Base-by-base conservation (phyloP, 1,139 yeast species). In the Insectozyma bohioensis region DNA sequence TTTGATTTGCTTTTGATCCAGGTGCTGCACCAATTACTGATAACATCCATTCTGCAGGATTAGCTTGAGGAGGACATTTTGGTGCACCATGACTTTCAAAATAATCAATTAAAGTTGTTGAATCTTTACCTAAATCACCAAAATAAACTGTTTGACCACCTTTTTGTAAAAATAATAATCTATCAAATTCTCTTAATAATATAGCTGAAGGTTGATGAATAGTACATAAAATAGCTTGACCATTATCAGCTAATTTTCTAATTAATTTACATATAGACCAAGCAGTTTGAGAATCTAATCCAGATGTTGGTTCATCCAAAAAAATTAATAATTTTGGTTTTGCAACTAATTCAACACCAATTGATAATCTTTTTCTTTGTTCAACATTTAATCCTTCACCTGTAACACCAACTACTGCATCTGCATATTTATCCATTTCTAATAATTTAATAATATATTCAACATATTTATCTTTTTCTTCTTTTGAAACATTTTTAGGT, bases 121-220 rank as follows among this genome's bases (percentile, higher is more conserved):
- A 77, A 45, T 67, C 64, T 33, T 58, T 54, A 40, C 85, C 85
- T 50, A 78, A 75, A 42, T 78, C 81, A 39, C 85, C 85, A 52
- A 78, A 78, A 54, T 79, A 79, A 24, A 79, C 85, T 41, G 83
- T 78, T 53, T 72, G 63, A 41, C 85, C 85, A 39, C 69, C 70
- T 40, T 50, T 55, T 42, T 58, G 66, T 43, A 64, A 54, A 36
- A 63, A 62, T 38, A 63, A 54, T 31, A 63, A 49, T 25, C 66
- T 52, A 40, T 61, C 66, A 37, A 61, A 61, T 35, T 58, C 64
- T 38, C 56, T 51, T 44, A 63, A 51, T 36, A 63, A 55, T 17
- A 61, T 47, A 12, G 70, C 67, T 10, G 68, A 62, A 30, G 70
- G 70, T 44, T 64, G 70, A 45, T 64, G 70, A 34, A 64, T 64